Conservation (phyloP, 2,329 filamentous ascomycete genomes). For the Claviceps arundinis region DNA sequence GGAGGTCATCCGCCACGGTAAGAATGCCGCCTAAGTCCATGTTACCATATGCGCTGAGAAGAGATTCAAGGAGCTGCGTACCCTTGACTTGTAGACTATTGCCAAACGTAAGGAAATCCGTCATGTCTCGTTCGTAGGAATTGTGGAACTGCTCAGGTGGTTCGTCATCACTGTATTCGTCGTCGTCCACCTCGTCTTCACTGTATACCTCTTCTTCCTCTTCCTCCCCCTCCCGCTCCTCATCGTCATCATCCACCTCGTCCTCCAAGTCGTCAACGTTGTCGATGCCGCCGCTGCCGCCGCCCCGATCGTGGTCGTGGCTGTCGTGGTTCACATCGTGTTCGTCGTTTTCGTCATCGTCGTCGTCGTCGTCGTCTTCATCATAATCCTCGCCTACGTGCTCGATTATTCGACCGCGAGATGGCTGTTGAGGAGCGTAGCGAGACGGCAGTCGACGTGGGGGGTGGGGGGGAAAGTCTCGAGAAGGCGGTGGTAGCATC, state of each 20-base stretch:
- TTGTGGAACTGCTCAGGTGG: slow-evolving; percentile 55
- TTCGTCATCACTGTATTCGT: slow-evolving; percentile 53
- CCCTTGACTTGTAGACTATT: slow-evolving; percentile 91
- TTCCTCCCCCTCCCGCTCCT: slow-evolving; percentile 45
- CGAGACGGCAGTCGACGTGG: slow-evolving; percentile 43
- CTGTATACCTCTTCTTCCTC: slow-evolving; percentile 48
- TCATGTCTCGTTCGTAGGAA: slow-evolving; percentile 49
- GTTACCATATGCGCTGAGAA: slow-evolving; percentile 32
- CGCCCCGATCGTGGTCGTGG: slow-evolving; percentile 42
- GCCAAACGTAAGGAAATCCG: slow-evolving; percentile 94
- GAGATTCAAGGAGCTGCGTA: slow-evolving; percentile 36
- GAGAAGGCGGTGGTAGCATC: slow-evolving; percentile 30
- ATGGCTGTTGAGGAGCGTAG: slow-evolving; percentile 54
- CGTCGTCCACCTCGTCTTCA: slow-evolving; percentile 43
- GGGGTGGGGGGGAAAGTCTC: slow-evolving; percentile 47
- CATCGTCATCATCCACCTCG: slow-evolving; percentile 35
- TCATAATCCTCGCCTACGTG: slow-evolving; percentile 45
- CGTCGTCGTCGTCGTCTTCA: slow-evolving; percentile 35
- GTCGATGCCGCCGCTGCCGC: slow-evolving; percentile 39
- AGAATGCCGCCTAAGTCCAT: slow-evolving; percentile 75
- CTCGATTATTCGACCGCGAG: slow-evolving; percentile 60
- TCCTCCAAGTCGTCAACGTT: slow-evolving; percentile 45
- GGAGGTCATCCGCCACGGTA: slow-evolving; percentile 92
- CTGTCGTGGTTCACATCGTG: slow-evolving; percentile 30
- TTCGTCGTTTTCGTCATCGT: background rate